Base-by-base conservation (phyloP, 768 basidiomycete species). In the Suillus plorans region DNA sequence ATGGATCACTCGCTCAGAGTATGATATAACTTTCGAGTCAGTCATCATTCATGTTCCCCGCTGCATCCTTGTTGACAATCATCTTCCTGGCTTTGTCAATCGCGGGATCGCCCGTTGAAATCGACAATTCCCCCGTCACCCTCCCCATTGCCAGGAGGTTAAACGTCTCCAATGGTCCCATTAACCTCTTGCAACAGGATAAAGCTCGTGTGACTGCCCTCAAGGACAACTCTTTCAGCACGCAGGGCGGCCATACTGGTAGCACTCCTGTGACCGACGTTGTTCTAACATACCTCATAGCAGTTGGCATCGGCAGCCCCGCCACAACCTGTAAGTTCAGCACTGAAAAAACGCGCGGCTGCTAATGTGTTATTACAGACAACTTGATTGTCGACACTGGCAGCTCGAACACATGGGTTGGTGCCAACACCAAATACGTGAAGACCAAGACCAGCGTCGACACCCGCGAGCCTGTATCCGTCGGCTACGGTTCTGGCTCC, bases 341-440 rank as follows among this genome's bases (percentile, higher is more conserved):
- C 13, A 47, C 41, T 36, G 28, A 31, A 7, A 45, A 55, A 14
- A 28, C 36, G 47, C 60, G 36, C n/a, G 7, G 8, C 12, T 41
- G 45, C 31, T 67, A 42, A 63, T 56, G 57, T 37, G 42, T 45
- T 8, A 31, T 61, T 8, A 52, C 64, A 89, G 87, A 85, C 71
- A 60, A 71, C 4, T 80, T 90, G 53, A 69, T 89, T 61, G 76
- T 89, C 57, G 88, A 89, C 70, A 88, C 88, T 4, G 60, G 74
- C 42, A 88, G 86, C 73, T 88, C 88, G n/a, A 90, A 89, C 77
- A 90, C 88, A 31, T 90, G 89, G 88, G 78, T 90, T 50, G 88
- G 89, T n/a, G 86, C 89, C 31, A 67, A 31, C 13, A 74, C 69
- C 25, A 13, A 74, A 2, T 90, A 87, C 69, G 71, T 70, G n/a